Percentiles rank a stretch among this genome's conserved stretches.
phyloP scores from a whole-genome alignment of 1,284 basidiomycete genomes.

The Baeospora myosura region DNA sequence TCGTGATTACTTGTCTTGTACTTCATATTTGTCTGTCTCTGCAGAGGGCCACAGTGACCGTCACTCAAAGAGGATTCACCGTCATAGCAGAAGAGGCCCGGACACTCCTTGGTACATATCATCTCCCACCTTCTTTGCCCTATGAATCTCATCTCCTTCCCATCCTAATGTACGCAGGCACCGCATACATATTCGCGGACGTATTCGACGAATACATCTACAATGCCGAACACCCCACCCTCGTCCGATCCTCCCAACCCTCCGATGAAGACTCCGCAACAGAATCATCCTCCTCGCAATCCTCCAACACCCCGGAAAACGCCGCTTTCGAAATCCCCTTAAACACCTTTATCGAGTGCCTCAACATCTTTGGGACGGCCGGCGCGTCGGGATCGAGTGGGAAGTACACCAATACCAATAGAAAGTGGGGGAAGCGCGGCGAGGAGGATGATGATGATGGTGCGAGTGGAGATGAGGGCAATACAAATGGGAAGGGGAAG shows the following conservation, averaged over 20 bases:
- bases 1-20: too few relatives aligned
- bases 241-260: conserved; percentile 9
- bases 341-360: conserved; percentile 76
- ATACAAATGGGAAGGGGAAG: conserved; percentile 19
- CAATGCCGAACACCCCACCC: conserved; percentile 30
- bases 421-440: too few relatives aligned
- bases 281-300: too few relatives aligned
- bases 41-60: conserved; percentile 74
- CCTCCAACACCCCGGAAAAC: conserved; percentile 26
- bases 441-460: too few relatives aligned
- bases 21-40: too few relatives aligned
- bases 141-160: neutral
- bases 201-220: conserved; percentile 77
- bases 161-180: conserved; percentile 39
- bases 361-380: conserved; percentile 89
- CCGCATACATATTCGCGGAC: conserved; percentile 76
- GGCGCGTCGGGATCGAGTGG: conserved; percentile 20
- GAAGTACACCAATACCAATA: neutral
- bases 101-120: conserved; percentile 59
- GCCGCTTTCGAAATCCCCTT: conserved; percentile 77
- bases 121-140: conserved; percentile 8
- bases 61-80: conserved; percentile 66
- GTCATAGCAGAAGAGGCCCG: conserved; percentile 84
- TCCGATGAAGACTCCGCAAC: conserved; percentile 19
- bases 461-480: conserved; percentile 38